Conservation (phyloP, 352 stramenopile genomes). For the Globisporangium sylvaticum region DNA sequence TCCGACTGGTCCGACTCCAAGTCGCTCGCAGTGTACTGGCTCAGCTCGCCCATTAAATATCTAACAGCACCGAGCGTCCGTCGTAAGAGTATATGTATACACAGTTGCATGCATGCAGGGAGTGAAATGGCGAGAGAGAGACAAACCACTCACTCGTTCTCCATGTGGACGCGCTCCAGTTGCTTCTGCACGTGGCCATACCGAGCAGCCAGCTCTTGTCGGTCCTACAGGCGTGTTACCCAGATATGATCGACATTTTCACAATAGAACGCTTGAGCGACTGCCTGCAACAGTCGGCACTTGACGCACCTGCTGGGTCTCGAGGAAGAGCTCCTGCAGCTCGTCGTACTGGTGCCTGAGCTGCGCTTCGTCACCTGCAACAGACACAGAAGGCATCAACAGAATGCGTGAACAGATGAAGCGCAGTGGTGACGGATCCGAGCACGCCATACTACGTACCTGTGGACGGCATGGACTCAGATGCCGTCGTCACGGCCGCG, state of each 20-base stretch:
- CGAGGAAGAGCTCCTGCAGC: constrained; percentile 17
- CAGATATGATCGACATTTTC: neutral
- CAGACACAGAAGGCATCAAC: neutral
- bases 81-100: neutral
- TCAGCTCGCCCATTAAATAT: constrained; percentile 37
- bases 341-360: constrained; percentile 20
- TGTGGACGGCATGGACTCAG: neutral
- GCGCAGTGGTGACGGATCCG: neutral
- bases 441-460: neutral
- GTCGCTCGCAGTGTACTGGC: constrained; percentile 34
- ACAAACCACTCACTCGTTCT: constrained; percentile 30
- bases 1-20: constrained; percentile 50
- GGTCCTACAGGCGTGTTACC: constrained; percentile 16
- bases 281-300: neutral
- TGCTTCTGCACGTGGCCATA: constrained; percentile 16
- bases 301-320: constrained; percentile 21
- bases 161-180: constrained; percentile 21
- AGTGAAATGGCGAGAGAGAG: neutral
- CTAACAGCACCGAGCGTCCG: constrained; percentile 5
- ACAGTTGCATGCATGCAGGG: neutral
- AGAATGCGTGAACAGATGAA: neutral
- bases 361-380: neutral
- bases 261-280: neutral
- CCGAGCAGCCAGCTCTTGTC: constrained; percentile 15
- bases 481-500: neutral